Conservation (phyloP, 345 rosid genomes). For the thale cress (Arabidopsis thaliana) region TAIR10.1 NC_003070.9:10989001-10989500, state of each 20-base stretch:
- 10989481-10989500: slow-evolving; percentile 39
- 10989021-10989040: slow-evolving; percentile 67
- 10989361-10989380: slow-evolving; percentile 27
- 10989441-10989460: slow-evolving; percentile 33
- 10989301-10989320: not conserved
- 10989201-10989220: slow-evolving; percentile 65
- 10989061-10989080: not conserved
- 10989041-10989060: slow-evolving; percentile 28
- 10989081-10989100: slow-evolving; percentile 1
- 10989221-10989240: slow-evolving; percentile 61
- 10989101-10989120: slow-evolving; percentile 37
- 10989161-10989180: slow-evolving; percentile 56
- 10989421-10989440: slow-evolving; percentile 14
- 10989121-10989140: slow-evolving; percentile 47
- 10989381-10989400: slow-evolving; percentile 26
- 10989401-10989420: slow-evolving; percentile 20
- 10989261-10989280: not conserved
- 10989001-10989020: slow-evolving; percentile 96
- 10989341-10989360: slow-evolving; percentile 15
- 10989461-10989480: slow-evolving; percentile 30
- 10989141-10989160: slow-evolving; percentile 40
- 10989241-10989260: slow-evolving; percentile 51
- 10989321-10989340: slow-evolving; percentile 13
- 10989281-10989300: slow-evolving; percentile 19
- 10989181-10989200: slow-evolving; percentile 48